Evolutionary conservation across 148 eudicot genomes (phyloP).

Genomic region (Rhododendron ovatum): DNA sequence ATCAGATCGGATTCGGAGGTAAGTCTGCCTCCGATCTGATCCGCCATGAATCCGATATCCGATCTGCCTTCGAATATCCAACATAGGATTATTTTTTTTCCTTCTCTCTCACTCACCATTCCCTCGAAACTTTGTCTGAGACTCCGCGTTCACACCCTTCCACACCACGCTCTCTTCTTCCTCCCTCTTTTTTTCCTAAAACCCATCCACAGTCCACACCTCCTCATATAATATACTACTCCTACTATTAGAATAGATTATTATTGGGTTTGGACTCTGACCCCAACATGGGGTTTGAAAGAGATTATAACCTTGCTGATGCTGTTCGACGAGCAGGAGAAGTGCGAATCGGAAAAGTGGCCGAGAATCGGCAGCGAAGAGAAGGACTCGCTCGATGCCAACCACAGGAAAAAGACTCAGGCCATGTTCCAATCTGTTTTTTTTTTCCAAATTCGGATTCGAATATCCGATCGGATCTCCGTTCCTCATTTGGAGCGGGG

Average conservation of each 20-base stretch:
- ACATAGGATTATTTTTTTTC: neutral
- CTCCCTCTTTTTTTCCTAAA: neutral
- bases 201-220: neutral
- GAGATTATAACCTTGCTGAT: conserved; percentile 58
- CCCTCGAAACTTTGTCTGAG: neutral
- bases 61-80: too few relatives aligned
- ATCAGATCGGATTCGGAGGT: too few relatives aligned
- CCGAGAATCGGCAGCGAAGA: conserved; percentile 28
- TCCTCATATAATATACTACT: neutral
- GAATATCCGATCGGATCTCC: too few relatives aligned
- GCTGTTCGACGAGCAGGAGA: conserved; percentile 59
- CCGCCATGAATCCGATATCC: too few relatives aligned
- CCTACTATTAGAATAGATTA: too few relatives aligned
- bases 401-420: conserved; percentile 33
- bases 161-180: neutral
- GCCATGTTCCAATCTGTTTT: too few relatives aligned
- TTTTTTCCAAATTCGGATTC: too few relatives aligned
- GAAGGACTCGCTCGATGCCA: conserved; percentile 32
- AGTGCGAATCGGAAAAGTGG: conserved; percentile 38
- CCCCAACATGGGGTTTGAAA: conserved; percentile 21
- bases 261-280: neutral
- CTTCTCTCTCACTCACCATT: neutral
- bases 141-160: neutral
- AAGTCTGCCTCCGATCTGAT: too few relatives aligned
- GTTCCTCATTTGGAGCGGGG: too few relatives aligned